Evolutionary conservation across 768 basidiomycete species (phyloP).

Genomic region (Rossbeevera mucosa): DNA sequence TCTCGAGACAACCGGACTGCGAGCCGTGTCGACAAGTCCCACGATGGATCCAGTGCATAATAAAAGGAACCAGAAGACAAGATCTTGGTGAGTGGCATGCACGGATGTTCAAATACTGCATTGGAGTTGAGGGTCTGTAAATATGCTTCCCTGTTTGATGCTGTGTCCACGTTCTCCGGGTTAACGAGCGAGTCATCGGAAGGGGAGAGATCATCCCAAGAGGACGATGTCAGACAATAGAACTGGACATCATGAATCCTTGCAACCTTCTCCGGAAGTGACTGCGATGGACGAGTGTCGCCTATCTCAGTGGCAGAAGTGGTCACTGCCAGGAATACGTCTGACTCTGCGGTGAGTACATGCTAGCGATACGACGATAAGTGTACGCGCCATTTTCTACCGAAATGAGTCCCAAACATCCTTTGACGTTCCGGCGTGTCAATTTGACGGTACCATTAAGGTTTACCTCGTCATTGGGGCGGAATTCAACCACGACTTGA

Average conservation of each 20-base stretch:
- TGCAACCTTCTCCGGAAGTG: conserved; percentile 60
- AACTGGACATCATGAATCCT: conserved; percentile 88
- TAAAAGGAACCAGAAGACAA: conserved; percentile 92
- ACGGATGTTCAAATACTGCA: conserved; percentile 84
- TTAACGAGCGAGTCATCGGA: conserved; percentile 50
- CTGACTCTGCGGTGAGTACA: conserved; percentile 34
- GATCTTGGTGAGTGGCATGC: conserved; percentile 83
- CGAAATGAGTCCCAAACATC: conserved; percentile 78
- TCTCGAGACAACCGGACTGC: conserved; percentile 60
- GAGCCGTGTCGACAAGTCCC: conserved; percentile 88
- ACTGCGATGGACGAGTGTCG: conserved; percentile 57
- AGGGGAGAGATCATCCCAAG: conserved; percentile 74
- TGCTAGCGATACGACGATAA: background rate
- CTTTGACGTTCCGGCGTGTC: conserved; percentile 70
- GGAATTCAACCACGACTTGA: conserved; percentile 84
- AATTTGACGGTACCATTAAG: conserved; percentile 57
- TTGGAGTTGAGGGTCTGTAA: conserved; percentile 36
- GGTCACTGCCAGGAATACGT: conserved; percentile 82
- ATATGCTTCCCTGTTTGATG: conserved; percentile 42
- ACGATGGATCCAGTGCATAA: conserved; percentile 74
- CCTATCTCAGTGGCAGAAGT: conserved; percentile 74
- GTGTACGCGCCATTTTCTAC: conserved; percentile 57
- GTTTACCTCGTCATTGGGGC: conserved; percentile 69
- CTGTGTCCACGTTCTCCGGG: conserved; percentile 51
- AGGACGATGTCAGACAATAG: conserved; percentile 76